These are phyloP conservation scores for Anaeramoeba ignava DNA, from an alignment of 78 protist genomes.

Conservation along the genomic window DNA sequence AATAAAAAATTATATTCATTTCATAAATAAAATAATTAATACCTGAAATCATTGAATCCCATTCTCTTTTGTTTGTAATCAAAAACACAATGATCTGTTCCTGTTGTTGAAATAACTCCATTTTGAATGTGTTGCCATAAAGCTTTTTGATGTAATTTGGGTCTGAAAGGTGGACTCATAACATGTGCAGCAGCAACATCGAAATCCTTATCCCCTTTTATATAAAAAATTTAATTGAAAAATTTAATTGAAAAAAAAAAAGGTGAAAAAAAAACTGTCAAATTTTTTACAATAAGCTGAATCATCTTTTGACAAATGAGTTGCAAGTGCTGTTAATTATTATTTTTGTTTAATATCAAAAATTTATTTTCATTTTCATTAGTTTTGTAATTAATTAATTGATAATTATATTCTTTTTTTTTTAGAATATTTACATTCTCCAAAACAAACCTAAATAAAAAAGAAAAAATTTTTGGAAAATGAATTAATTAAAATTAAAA, in stretches of 20 bases:
- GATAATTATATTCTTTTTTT: too few relatives aligned
- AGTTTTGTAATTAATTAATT: slow-evolving; percentile 1
- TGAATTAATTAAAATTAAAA: not conserved
- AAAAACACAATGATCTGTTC: slow-evolving; percentile 33
- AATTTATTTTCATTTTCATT: not conserved
- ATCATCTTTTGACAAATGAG: not conserved
- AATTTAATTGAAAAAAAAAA: too few relatives aligned
- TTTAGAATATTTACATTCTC: too few relatives aligned
- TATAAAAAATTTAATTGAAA: too few relatives aligned
- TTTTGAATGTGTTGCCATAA: not conserved
- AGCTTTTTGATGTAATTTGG: slow-evolving; percentile 6
- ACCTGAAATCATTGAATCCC: slow-evolving; percentile 76
- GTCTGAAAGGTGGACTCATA: slow-evolving; percentile 79
- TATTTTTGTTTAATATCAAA: not conserved
- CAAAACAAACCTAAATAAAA: not conserved
- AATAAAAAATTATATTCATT: too few relatives aligned
- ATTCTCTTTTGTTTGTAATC: not conserved
- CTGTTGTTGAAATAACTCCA: slow-evolving; percentile 33
- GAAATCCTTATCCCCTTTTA: too few relatives aligned
- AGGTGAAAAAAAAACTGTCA: too few relatives aligned
- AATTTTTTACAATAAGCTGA: not conserved
- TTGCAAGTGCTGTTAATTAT: too few relatives aligned
- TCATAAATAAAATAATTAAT: too few relatives aligned
- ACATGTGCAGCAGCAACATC: slow-evolving; percentile 62
- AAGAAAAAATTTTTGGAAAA: not conserved